A percentile compares a stretch with the other conserved stretches of the same genome.
Conservation (phyloP, 2,329 filamentous ascomycete species). For the Lasiodiplodia hormozganensis region DNA sequence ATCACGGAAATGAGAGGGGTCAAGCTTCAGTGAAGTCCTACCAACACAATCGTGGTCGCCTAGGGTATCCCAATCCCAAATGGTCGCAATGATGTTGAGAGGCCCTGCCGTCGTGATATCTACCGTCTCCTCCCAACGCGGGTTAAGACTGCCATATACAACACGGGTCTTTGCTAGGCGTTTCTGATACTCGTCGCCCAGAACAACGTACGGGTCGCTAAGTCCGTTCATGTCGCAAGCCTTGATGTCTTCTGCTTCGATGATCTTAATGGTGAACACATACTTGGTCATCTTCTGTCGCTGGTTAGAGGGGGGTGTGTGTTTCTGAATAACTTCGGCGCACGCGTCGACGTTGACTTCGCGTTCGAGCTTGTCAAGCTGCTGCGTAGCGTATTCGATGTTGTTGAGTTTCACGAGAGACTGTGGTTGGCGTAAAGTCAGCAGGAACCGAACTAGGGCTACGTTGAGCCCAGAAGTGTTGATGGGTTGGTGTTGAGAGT, state of each 20-base stretch:
- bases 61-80: conserved; percentile 98
- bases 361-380: conserved; percentile 88
- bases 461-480: background rate
- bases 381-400: conserved; percentile 90
- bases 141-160: conserved; percentile 87
- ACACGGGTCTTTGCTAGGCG: conserved; percentile 93
- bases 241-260: conserved; percentile 96
- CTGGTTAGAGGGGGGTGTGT: conserved; percentile 74
- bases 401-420: conserved; percentile 98
- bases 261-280: conserved; percentile 98
- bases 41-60: conserved; percentile 98
- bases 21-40: conserved; percentile 95
- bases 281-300: conserved; percentile 80
- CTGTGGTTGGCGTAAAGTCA: conserved; percentile 53
- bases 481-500: background rate
- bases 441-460: background rate
- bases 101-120: conserved; percentile 93
- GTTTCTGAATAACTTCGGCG: conserved; percentile 77
- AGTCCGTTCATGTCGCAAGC: conserved; percentile 95
- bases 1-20: conserved; percentile 95
- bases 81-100: conserved; percentile 92
- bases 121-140: conserved; percentile 95
- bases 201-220: conserved; percentile 95
- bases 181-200: conserved; percentile 97
- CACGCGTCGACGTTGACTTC: conserved; percentile 92